Percentiles rank a stretch among this genome's conserved stretches.
These are phyloP conservation scores for Agaricus bisporus DNA, from an alignment of 768 basidiomycete genomes.

Conservation along the genomic window DNA sequence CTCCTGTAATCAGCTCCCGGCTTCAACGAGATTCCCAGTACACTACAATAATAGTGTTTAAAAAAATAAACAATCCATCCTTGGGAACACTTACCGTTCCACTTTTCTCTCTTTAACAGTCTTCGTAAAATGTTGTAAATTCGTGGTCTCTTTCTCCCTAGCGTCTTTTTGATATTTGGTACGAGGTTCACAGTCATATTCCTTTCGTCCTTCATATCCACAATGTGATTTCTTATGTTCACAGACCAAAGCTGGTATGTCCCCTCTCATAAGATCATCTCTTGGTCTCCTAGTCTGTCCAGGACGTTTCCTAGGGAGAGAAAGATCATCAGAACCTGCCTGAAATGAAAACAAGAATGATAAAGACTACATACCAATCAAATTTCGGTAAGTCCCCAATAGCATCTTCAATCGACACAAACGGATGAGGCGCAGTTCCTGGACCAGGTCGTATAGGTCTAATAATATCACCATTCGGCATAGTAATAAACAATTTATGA, in stretches of 20 bases:
- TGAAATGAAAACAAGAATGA: neutral
- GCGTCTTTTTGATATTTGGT: conserved; percentile 43
- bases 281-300: conserved; percentile 13
- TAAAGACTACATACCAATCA: conserved; percentile 51
- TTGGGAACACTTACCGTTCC: conserved; percentile 39
- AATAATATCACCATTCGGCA: conserved; percentile 35
- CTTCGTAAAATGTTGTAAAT: conserved; percentile 68
- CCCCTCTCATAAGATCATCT: conserved; percentile 13
- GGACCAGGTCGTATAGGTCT: conserved; percentile 36
- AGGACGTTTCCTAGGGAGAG: conserved; percentile 30
- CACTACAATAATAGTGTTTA: conserved; percentile 27
- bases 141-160: conserved; percentile 33
- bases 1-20: conserved; percentile 62
- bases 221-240: conserved; percentile 25
- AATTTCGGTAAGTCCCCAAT: conserved; percentile 68
- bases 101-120: conserved; percentile 45
- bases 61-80: neutral
- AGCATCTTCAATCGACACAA: conserved; percentile 64
- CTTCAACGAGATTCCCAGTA: conserved; percentile 51
- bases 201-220: conserved; percentile 26
- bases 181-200: conserved; percentile 28
- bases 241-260: conserved; percentile 32
- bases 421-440: conserved; percentile 51
- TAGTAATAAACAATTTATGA: conserved; percentile 44
- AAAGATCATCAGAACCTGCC: too few relatives aligned